Conservation (phyloP, 2,329 filamentous ascomycete species). For the Dothideomycetes sp. region DNA sequence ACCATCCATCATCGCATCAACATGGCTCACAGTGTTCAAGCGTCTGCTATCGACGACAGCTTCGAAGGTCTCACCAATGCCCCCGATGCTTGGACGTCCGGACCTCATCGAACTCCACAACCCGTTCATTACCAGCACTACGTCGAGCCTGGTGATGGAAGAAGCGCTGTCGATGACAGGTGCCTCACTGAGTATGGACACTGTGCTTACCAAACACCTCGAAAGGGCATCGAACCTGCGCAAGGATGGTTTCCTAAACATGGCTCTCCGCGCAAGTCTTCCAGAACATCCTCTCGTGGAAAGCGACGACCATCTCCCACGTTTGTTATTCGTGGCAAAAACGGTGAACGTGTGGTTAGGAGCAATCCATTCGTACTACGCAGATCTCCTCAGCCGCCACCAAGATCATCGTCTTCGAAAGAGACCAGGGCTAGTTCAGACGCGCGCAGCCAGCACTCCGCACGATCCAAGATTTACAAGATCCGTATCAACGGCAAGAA, state of each 20-base stretch:
- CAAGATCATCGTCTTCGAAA: too few relatives aligned
- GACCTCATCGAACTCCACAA: background rate
- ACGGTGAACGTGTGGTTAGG: slow-evolving; percentile 17
- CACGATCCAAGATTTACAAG: background rate
- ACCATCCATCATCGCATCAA: too few relatives aligned
- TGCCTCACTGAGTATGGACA: slow-evolving; percentile 3
- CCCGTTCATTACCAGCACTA: slow-evolving; percentile 5
- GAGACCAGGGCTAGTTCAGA: slow-evolving; percentile 1
- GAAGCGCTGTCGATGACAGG: slow-evolving; percentile 11
- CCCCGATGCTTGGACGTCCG: slow-evolving; percentile 1
- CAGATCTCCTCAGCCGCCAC: too few relatives aligned
- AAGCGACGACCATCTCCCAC: slow-evolving; percentile 7
- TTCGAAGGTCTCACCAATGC: slow-evolving; percentile 9
- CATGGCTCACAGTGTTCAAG: slow-evolving; percentile 8
- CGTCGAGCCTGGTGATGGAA: slow-evolving; percentile 8
- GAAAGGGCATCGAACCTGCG: background rate
- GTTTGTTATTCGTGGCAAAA: slow-evolving; percentile 14
- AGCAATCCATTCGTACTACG: slow-evolving; percentile 12
- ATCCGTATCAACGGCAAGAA: slow-evolving; percentile 18
- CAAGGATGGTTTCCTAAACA: background rate
- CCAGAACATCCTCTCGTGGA: background rate
- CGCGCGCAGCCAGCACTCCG: background rate
- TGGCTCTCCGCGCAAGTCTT: background rate
- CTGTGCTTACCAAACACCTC: background rate
- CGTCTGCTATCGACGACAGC: slow-evolving; percentile 10